Evolutionary conservation across 2,329 filamentous ascomycete genomes (phyloP), one percentile per base, ranked within the genome.

Genomic region (Microcyclospora pomicola): DNA sequence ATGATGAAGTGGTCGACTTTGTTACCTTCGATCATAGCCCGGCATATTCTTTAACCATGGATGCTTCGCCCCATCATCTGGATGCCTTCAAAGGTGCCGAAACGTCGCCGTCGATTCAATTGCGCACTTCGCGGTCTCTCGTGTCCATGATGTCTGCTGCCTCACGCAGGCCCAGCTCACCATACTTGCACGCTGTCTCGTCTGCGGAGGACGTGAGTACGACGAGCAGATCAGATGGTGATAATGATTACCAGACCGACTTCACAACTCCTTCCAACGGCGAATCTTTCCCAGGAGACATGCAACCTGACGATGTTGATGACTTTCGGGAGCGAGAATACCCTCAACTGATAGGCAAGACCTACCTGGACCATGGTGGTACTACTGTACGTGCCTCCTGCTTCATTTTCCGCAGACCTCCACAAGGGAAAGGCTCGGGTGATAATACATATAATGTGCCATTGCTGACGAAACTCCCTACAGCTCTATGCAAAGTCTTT

Each of bases 401-500:
- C 19, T 24, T 24, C 19, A 24, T 24, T 24, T 24, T 7, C 7
- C 19, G 19, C 19, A 4, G 19, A 5, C 5, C 19, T 24, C n/a
- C 19, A 24, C 7, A 4, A 7, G 5, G 19, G 19, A 24, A 7
- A 24, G 4, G 19, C 19, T 24, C 19, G 19, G n/a, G 19, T 24
- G 3, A 15, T 19, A 34, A 29, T 28, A 27, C 12, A 9, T 9
- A 11, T 14, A 37, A 15, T n/a, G 31, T 15, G 30, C 19, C 19
- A 24, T 24, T 4, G 19, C 19, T 24, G 7, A 24, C 19, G 7
- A 24, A 24, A 33, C 29, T 41, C 57, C 7, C 52, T 50, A 15
- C 40, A 59, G 54, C 66, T 76, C 31, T 75, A 75, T 48, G 68
- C 75, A 33, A 69, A 64, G 44, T 74, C 74, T 16, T 63, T 75